A percentile compares a stretch with the other conserved stretches of the same genome.
Evolutionary conservation across 169 alveolate species (phyloP).

Genomic region (Plasmodium malariae): DNA sequence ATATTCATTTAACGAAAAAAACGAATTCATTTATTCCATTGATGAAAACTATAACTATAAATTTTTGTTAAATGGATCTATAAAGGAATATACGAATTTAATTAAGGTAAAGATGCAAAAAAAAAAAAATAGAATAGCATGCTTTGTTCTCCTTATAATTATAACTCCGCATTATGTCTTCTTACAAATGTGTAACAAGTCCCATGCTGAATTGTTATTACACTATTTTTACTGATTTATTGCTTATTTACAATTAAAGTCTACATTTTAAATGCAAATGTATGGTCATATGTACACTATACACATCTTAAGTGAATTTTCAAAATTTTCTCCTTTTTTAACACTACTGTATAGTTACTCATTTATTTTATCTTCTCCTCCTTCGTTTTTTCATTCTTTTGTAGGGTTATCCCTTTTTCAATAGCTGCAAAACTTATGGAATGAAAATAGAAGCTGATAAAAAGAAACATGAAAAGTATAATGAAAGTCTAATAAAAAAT

Average conservation of each 20-base stretch:
- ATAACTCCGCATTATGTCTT: too few relatives aligned
- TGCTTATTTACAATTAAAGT: too few relatives aligned
- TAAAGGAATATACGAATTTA: slow-evolving; percentile 49
- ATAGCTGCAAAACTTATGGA: slow-evolving; percentile 73
- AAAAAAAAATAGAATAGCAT: too few relatives aligned
- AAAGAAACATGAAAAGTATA: slow-evolving; percentile 39
- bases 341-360: too few relatives aligned
- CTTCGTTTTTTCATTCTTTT: not conserved
- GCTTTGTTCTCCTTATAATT: too few relatives aligned
- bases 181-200: too few relatives aligned
- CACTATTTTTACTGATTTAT: too few relatives aligned
- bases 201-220: too few relatives aligned
- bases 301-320: not conserved
- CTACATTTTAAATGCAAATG: too few relatives aligned
- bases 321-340: too few relatives aligned
- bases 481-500: slow-evolving; percentile 17
- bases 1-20: slow-evolving; percentile 63
- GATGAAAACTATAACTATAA: slow-evolving; percentile 53
- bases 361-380: not conserved
- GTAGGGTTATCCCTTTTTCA: slow-evolving; percentile 44
- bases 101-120: slow-evolving; percentile 48
- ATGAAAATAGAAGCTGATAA: slow-evolving; percentile 77
- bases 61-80: slow-evolving; percentile 45
- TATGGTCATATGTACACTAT: too few relatives aligned
- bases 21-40: slow-evolving; percentile 45